Conservation (phyloP, 2,329 filamentous ascomycete genomes). For the Calonectria pauciramosa region DNA sequence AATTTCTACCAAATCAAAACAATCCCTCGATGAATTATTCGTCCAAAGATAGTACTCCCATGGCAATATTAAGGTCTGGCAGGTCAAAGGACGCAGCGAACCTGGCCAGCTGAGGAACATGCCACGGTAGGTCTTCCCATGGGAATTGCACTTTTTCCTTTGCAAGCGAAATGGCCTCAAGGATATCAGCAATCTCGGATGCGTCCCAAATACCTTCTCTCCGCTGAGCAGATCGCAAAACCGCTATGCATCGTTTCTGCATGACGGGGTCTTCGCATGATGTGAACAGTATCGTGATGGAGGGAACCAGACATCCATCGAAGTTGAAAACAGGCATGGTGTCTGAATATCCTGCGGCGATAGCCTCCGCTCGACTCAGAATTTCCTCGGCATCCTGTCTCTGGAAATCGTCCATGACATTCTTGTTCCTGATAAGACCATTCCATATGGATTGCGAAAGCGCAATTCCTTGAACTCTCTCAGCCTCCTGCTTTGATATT, state of each 20-base stretch:
- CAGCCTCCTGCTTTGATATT: background rate
- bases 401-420: background rate
- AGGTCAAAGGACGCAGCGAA: background rate
- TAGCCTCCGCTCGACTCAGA: background rate
- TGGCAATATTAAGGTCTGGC: background rate
- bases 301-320: background rate
- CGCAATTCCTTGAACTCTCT: background rate
- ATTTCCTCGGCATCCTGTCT: background rate
- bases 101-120: background rate
- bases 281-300: background rate
- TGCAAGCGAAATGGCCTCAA: background rate
- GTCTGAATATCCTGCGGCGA: background rate
- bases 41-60: background rate
- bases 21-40: background rate
- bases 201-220: conserved; percentile 1
- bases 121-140: background rate
- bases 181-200: background rate
- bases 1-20: background rate
- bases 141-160: background rate
- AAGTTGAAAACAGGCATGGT: background rate
- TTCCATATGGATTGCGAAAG: background rate
- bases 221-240: background rate
- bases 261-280: background rate
- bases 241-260: background rate
- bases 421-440: background rate